Conservation (phyloP, 768 basidiomycete species). For the Punctularia strigosozonata region DNA sequence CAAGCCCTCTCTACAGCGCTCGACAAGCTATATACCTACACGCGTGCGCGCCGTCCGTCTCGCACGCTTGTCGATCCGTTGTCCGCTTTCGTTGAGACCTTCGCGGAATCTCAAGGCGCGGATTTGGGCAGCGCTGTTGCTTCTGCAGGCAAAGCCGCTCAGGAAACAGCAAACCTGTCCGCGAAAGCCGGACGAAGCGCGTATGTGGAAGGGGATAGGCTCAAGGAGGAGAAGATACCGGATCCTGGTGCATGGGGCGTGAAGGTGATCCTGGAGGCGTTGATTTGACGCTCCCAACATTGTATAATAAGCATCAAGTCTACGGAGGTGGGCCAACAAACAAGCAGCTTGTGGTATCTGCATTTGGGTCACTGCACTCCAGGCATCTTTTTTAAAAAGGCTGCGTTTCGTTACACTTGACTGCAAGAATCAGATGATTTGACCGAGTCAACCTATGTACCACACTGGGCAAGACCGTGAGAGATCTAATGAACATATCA, state of each 20-base stretch:
- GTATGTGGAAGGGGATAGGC: constrained; percentile 63
- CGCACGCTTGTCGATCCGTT: constrained; percentile 92
- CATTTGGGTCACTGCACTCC: too few species aligned
- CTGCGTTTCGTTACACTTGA: too few species aligned
- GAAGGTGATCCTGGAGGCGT: constrained; percentile 54
- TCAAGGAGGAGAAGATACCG: constrained; percentile 50
- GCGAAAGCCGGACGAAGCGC: constrained; percentile 86
- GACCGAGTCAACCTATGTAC: too few species aligned
- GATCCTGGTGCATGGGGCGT: constrained; percentile 95
- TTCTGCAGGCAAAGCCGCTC: constrained; percentile 55
- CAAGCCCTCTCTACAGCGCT: constrained; percentile 46
- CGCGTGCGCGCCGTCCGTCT: constrained; percentile 79
- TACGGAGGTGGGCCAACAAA: too few species aligned
- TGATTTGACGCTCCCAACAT: too few species aligned
- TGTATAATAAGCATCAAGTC: too few species aligned
- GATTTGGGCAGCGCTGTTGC: constrained; percentile 42
- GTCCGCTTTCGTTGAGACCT: constrained; percentile 53
- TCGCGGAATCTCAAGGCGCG: constrained; percentile 19
- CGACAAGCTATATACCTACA: constrained; percentile 64
- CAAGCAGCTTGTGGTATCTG: too few species aligned
- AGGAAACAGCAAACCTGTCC: constrained; percentile 58
- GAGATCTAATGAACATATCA: too few species aligned
- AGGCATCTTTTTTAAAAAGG: too few species aligned
- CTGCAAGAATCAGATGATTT: too few species aligned
- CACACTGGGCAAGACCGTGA: too few species aligned